Base-by-base conservation (phyloP, 1,284 basidiomycete genomes). In the Trametes hirsuta region DNA sequence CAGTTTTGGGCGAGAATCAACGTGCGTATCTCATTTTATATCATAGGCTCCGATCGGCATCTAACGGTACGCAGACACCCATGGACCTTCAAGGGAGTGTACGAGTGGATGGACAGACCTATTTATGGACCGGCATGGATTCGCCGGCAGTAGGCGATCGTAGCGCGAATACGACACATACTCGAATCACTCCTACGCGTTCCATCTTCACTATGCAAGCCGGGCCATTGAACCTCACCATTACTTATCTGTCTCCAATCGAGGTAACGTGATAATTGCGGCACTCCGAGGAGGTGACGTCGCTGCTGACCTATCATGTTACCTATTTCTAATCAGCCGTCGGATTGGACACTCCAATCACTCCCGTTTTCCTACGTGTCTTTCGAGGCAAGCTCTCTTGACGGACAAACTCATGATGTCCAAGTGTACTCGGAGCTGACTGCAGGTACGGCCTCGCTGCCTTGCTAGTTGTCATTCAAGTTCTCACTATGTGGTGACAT, bases 371-470 rank as follows among this genome's bases (percentile, higher is more conserved):
- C 72, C 6, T 75, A 77, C 57, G 22, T 76, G 18, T 61, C 67
- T 37, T 50, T 77, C 25, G 68, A 72, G 10, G 72, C 69, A 0
- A 46, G 48, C 8, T 70, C 76, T 1, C 55, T 63, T 4, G 76
- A 77, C 55, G 71, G 70, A 11, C 24, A 62, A 2, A 10, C 66
- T 21, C 76, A 77, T 59, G 30, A 54, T 36, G 69, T 77, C 11
- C 68, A 74, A 56, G 50, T 74, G 34, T 75, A 77, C 64, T 71
- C 74, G 24, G 74, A 79, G 62, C 66, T 79, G 39, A 72, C 61
- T 46, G 74, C 62, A 69, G 69, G 70, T 69, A 24, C 22, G 58
- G 34, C 24, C 18, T 12, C 8, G 6, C 5, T 6, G 36, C 8
- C 6, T 11, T 6, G 10, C 24, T 9, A 30, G n/a, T 15, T 11